phyloP scores from a whole-genome alignment of 805 yeast species.

The Saccharomycopsis schoenii region DNA sequence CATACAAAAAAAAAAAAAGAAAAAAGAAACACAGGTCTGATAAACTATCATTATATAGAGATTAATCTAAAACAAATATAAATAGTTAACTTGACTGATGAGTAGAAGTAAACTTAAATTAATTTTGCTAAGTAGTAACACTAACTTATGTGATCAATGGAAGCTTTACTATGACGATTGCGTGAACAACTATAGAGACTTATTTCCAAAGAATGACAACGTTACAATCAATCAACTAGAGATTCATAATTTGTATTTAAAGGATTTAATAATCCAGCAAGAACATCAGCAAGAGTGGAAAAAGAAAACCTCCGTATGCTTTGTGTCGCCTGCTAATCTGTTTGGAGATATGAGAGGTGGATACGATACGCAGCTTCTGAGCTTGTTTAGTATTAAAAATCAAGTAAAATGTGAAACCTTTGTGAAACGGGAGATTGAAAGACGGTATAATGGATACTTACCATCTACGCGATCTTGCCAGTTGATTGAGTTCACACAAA shows the following conservation, averaged over 20 bases:
- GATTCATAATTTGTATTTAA: background rate
- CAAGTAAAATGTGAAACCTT: background rate
- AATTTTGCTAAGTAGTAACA: background rate
- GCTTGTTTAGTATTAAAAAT: slow-evolving; percentile 1
- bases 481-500: slow-evolving; percentile 1
- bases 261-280: background rate
- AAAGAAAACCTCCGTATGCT: background rate
- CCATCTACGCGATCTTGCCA: slow-evolving; percentile 4
- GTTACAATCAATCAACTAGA: background rate
- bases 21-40: background rate
- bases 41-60: background rate
- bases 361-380: slow-evolving; percentile 10
- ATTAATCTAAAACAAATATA: background rate
- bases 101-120: background rate
- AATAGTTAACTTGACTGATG: background rate
- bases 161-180: background rate
- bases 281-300: background rate
- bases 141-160: background rate
- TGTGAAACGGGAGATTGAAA: slow-evolving; percentile 3
- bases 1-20: background rate
- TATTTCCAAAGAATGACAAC: background rate
- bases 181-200: background rate
- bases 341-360: slow-evolving; percentile 17
- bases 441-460: slow-evolving; percentile 8
- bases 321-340: slow-evolving; percentile 17